Conservation (phyloP, 352 stramenopile species). For the Phytophthora vignae region DNA sequence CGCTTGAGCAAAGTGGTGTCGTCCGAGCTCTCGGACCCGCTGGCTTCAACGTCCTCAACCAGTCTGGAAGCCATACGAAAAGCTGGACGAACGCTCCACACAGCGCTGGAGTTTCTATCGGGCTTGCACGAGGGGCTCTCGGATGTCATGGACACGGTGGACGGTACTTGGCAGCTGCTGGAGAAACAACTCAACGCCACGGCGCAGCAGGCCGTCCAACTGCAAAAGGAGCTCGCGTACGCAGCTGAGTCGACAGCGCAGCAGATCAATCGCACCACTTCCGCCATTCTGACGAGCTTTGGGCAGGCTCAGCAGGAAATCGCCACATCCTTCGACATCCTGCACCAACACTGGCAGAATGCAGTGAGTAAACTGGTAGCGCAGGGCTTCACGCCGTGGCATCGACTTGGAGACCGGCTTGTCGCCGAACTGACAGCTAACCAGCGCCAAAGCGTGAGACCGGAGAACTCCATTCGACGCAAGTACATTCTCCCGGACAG, state of each 20-base stretch:
- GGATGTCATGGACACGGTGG: conserved; percentile 35
- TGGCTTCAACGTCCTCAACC: conserved; percentile 25
- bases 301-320: conserved; percentile 40
- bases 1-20: conserved; percentile 37
- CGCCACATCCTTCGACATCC: conserved; percentile 32
- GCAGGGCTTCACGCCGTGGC: conserved; percentile 37
- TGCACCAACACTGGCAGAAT: conserved; percentile 35
- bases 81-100: conserved; percentile 39
- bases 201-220: conserved; percentile 25
- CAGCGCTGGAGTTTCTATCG: conserved; percentile 37
- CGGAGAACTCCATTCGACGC: conserved; percentile 35
- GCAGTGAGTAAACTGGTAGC: conserved; percentile 25
- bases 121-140: conserved; percentile 41
- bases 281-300: conserved; percentile 30
- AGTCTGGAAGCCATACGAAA: conserved; percentile 37
- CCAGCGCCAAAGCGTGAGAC: conserved; percentile 33
- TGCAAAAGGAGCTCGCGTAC: conserved; percentile 44
- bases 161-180: conserved; percentile 33
- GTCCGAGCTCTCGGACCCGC: conserved; percentile 26
- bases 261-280: conserved; percentile 38
- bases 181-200: conserved; percentile 43
- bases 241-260: conserved; percentile 33
- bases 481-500: conserved; percentile 35
- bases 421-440: conserved; percentile 44
- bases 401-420: conserved; percentile 38